Base-by-base conservation (phyloP, 2,329 filamentous ascomycete genomes). In the Alternaria dauci region DNA sequence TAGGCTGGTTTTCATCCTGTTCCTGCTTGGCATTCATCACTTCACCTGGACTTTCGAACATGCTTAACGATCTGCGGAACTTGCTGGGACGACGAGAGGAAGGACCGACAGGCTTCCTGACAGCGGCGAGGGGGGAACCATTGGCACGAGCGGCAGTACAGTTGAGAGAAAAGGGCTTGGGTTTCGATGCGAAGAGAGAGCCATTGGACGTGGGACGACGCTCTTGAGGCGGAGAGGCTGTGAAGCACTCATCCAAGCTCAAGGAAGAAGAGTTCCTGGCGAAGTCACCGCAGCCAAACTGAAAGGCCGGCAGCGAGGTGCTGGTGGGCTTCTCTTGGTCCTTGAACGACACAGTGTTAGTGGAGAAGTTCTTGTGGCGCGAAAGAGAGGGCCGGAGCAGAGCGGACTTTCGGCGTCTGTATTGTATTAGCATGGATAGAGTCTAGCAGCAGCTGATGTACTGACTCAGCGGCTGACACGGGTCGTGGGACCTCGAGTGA, bases 31-130 rank as follows among this genome's bases (percentile, higher is more conserved):
- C 66, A 80, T 92, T 93, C 82, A 96, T 91, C 56, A 97, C 85
- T 75, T 98, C 95, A 67, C 88, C 91, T 4, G 94, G 91, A 76
- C 91, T 89, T 81, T 98, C 94, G 80, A 96, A 99, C 95, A 99
- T 99, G 85, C 95, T 98, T 74, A 97, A 82, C 25, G 94, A 96
- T 67, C 95, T 89, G 62, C 95, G 89, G 74, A 94, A 94, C 77
- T 95, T 78, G 69, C 70, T 75, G 25, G 72, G 92, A 75, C 96
- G 96, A 59, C 94, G 58, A 86, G 91, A 77, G 89, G 93, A 50
- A 87, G 90, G 62, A 25, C 76, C 73, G 82, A 72, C 78, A 58
- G 81, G 85, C 67, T 94, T 92, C 65, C 93, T 89, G 57, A 89
- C 81, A 69, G 94, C 71, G 46, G 75, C 71, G 63, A 91, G 86